phyloP scores from a whole-genome alignment of 331 rosid genomes.

The Cydonia oblonga region DNA sequence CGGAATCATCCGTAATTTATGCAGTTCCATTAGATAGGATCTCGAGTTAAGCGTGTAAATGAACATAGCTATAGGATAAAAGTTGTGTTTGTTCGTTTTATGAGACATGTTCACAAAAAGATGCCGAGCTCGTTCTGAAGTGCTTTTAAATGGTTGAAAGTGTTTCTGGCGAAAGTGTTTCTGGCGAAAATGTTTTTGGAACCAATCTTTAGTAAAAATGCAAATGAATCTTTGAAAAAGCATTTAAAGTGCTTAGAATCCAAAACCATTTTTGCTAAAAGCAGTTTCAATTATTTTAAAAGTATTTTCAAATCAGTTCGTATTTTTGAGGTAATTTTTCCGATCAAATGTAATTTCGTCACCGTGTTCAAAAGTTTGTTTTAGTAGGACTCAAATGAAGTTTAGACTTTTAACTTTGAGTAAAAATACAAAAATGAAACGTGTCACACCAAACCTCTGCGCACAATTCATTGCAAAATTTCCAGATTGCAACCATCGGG shows the following conservation, averaged over 20 bases:
- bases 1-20: slow-evolving; percentile 1
- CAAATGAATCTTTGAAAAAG: no score
- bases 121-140: no score
- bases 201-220: no score
- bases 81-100: not conserved
- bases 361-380: not conserved
- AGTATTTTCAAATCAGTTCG: not conserved
- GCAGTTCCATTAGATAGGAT: slow-evolving; percentile 16
- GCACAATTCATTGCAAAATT: not conserved
- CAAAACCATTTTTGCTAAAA: no score
- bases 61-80: not conserved
- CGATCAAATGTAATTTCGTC: not conserved
- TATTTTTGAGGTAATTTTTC: not conserved
- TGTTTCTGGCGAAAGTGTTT: no score
- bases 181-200: no score
- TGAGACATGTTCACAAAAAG: not conserved
- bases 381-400: not conserved
- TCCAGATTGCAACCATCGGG: not conserved
- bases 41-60: slow-evolving; percentile 10
- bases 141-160: no score
- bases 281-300: no score
- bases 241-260: no score
- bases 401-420: not conserved
- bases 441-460: not conserved
- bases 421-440: not conserved